Evolutionary conservation across 2,329 filamentous ascomycete genomes (phyloP), one percentile per base, ranked within the genome.

Genomic region (Colletotrichum sp.): DNA sequence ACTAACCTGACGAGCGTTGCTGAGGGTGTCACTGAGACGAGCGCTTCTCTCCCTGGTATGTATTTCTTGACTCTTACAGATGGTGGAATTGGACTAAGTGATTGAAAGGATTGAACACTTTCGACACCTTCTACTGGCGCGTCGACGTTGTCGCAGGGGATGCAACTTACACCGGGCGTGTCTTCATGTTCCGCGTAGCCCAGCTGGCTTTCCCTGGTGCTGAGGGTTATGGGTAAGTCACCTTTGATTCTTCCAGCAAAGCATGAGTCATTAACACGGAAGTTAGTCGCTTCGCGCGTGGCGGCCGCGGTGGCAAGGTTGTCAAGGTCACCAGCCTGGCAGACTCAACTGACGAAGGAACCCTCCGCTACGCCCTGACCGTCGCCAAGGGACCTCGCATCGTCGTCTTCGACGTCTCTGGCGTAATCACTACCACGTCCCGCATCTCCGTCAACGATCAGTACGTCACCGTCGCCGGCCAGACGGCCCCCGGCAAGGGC

Each of bases 401-500:
- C 22, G 82, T 89, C 13, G 85, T 88, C 4, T 89, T 89, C 76
- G 84, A 86, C 2, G 84, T 89, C 2, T 87, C 87, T 9, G 88
- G 88, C 4, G 81, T 88, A 3, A 89, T 89, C 72, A 85, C 85
- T 13, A 88, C 88, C 59, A 84, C 80, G 13, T 84, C 85, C 0
- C 85, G 88, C 12, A 82, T 89, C 6, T 84, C 88, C 0, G 84
- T 89, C 26, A 86, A 84, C 5, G 79, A 80, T 13, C 87, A 88
- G 48, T 86, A 86, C 55, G 83, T 88, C 26, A 86, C 83, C 2
- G 85, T 89, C 52, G 84, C 88, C 1, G 88, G 88, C 3, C 87
- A 89, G 78, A 89, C 88, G 2, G 88, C 88, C 5, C 88, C 88
- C 0, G 86, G 87, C 1, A 86, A 85, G 48, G 85, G 86, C 16